These are phyloP conservation scores for Paxillus involutus DNA, from an alignment of 768 basidiomycete genomes.

Conservation along the genomic window DNA sequence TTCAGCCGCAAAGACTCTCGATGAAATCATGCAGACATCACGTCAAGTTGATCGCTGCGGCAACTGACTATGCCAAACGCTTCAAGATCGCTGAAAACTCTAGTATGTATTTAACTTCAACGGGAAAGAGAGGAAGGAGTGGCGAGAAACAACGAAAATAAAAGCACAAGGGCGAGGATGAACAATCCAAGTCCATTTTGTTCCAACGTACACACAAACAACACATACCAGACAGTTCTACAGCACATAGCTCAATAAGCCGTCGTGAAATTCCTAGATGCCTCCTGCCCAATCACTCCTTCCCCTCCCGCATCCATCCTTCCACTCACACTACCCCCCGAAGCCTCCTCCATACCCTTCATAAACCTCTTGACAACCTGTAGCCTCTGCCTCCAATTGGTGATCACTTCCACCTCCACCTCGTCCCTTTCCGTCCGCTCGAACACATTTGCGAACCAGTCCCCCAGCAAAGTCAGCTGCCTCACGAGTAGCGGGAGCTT, in stretches of 20 bases:
- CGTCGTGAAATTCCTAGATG: conserved; percentile 58
- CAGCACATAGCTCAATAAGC: conserved; percentile 35
- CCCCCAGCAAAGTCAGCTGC: conserved; percentile 82
- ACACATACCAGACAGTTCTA: background rate
- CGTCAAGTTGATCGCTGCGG: too few species aligned
- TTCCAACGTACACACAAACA: background rate
- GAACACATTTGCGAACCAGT: conserved; percentile 89
- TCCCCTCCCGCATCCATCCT: conserved; percentile 30
- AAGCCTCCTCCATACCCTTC: conserved; percentile 22
- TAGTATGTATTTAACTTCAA: too few species aligned
- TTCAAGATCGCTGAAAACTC: too few species aligned
- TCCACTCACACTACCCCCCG: conserved; percentile 11
- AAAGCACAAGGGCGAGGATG: background rate
- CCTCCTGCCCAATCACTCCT: conserved; percentile 53
- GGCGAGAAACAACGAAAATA: background rate
- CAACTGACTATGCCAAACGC: too few species aligned
- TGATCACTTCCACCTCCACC: conserved; percentile 71
- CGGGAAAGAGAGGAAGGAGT: background rate
- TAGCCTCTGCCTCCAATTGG: conserved; percentile 84
- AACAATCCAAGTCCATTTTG: conserved; percentile 2
- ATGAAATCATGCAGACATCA: too few species aligned
- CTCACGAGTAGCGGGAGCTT: conserved; percentile 86
- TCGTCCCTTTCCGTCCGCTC: conserved; percentile 72
- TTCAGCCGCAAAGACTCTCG: too few species aligned
- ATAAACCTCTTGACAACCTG: conserved; percentile 75